These are phyloP conservation scores for Vigna radiata DNA, from an alignment of 306 rosid species.

Conservation along the genomic window DNA sequence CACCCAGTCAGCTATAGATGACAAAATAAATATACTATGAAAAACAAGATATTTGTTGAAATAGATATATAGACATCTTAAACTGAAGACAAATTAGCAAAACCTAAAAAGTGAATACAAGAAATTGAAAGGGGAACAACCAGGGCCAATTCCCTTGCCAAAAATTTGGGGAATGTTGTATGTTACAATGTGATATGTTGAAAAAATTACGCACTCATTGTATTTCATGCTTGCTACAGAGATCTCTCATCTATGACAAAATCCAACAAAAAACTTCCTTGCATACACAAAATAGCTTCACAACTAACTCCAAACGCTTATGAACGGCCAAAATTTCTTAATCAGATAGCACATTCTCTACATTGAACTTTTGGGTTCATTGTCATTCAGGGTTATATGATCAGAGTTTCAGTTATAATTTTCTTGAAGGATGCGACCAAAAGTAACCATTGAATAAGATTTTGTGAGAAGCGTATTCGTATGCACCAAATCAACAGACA, in stretches of 20 bases:
- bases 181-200: neutral
- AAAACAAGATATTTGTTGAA: conserved; percentile 13
- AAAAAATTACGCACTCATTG: neutral
- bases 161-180: conserved; percentile 13
- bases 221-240: conserved; percentile 23
- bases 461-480: neutral
- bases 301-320: neutral
- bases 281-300: neutral
- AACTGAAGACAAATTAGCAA: conserved; percentile 16
- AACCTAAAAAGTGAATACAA: conserved; percentile 15
- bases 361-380: neutral
- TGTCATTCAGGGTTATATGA: neutral
- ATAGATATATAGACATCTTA: conserved; percentile 25
- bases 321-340: neutral
- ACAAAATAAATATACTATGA: conserved; percentile 15
- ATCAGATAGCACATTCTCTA: conserved; percentile 4
- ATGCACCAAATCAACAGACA: conserved; percentile 7
- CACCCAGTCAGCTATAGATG: conserved; percentile 12
- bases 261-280: conserved; percentile 29
- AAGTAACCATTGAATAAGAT: neutral
- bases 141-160: conserved; percentile 1
- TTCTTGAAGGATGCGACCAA: neutral
- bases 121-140: conserved; percentile 29
- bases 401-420: conserved; percentile 17
- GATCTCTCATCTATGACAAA: conserved; percentile 29